phyloP scores from a whole-genome alignment of 805 yeast species.

The Saccharomycopsis vini region DNA sequence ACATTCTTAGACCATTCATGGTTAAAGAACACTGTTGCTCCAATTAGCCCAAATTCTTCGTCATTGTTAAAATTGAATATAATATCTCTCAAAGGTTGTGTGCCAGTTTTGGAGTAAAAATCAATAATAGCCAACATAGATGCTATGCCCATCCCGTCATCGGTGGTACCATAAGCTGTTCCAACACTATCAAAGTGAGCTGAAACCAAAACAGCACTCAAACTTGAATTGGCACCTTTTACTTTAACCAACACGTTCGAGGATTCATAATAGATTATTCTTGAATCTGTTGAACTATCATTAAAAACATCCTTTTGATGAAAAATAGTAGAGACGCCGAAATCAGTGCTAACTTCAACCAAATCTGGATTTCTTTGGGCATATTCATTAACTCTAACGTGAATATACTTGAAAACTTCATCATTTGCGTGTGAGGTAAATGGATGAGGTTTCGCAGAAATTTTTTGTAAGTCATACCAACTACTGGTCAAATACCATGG shows the following conservation, averaged over 20 bases:
- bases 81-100: slow-evolving; percentile 60
- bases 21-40: slow-evolving; percentile 63
- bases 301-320: slow-evolving; percentile 43
- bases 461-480: slow-evolving; percentile 67
- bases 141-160: slow-evolving; percentile 86
- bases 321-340: slow-evolving; percentile 36
- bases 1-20: slow-evolving; percentile 66
- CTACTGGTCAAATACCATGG: slow-evolving; percentile 33
- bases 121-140: slow-evolving; percentile 64
- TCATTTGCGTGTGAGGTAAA: slow-evolving; percentile 73
- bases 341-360: slow-evolving; percentile 34
- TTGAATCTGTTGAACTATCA: slow-evolving; percentile 29
- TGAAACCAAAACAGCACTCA: slow-evolving; percentile 65
- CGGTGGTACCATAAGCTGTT: slow-evolving; percentile 79
- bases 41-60: slow-evolving; percentile 82
- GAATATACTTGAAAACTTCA: slow-evolving; percentile 60
- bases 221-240: slow-evolving; percentile 46
- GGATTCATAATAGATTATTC: slow-evolving; percentile 71
- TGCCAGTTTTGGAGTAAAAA: slow-evolving; percentile 28
- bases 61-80: slow-evolving; percentile 81
- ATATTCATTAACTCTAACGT: slow-evolving; percentile 32
- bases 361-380: slow-evolving; percentile 25
- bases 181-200: slow-evolving; percentile 91
- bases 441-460: slow-evolving; percentile 65
- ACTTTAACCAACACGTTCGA: slow-evolving; percentile 72